Conservation (phyloP, 2,329 filamentous ascomycete species). For the Dendryphion nanum region DNA sequence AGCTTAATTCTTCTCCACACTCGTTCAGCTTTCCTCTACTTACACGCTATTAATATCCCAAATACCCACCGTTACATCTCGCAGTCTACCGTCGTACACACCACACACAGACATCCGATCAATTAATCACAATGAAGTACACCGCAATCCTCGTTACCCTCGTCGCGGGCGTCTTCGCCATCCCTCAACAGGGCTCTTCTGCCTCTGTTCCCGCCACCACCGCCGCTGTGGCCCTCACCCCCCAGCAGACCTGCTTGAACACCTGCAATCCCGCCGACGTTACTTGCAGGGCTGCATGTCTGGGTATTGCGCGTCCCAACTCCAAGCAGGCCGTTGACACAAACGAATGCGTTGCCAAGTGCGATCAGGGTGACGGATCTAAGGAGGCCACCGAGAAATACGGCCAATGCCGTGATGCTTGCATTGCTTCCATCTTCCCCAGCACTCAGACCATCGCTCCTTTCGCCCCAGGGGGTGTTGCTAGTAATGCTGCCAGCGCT, state of each 20-base stretch:
- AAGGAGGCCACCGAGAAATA: slow-evolving; percentile 46
- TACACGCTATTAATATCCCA: too few species aligned
- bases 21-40: too few species aligned
- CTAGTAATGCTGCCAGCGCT: slow-evolving; percentile 10
- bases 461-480: slow-evolving; percentile 7
- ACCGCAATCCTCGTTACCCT: slow-evolving; percentile 46
- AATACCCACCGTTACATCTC: too few species aligned
- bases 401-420: slow-evolving; percentile 49
- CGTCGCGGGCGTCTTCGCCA: slow-evolving; percentile 44
- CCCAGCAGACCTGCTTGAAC: slow-evolving; percentile 32
- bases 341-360: slow-evolving; percentile 52
- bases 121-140: slow-evolving; percentile 45
- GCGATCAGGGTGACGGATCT: slow-evolving; percentile 53
- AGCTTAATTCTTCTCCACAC: too few species aligned
- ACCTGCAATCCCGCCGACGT: slow-evolving; percentile 45
- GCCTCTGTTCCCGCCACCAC: slow-evolving; percentile 34
- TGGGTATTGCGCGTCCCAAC: slow-evolving; percentile 53
- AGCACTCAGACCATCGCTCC: slow-evolving; percentile 31
- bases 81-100: too few species aligned
- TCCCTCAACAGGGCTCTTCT: slow-evolving; percentile 37
- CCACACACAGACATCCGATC: slow-evolving; percentile 9
- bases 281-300: slow-evolving; percentile 53
- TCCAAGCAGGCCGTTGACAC: slow-evolving; percentile 51
- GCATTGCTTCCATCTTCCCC: slow-evolving; percentile 52
- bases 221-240: slow-evolving; percentile 28